Evolutionary conservation across 2,329 filamentous ascomycete species (phyloP), one percentile per base, ranked within the genome.

Genomic region (Penicillium freii): DNA sequence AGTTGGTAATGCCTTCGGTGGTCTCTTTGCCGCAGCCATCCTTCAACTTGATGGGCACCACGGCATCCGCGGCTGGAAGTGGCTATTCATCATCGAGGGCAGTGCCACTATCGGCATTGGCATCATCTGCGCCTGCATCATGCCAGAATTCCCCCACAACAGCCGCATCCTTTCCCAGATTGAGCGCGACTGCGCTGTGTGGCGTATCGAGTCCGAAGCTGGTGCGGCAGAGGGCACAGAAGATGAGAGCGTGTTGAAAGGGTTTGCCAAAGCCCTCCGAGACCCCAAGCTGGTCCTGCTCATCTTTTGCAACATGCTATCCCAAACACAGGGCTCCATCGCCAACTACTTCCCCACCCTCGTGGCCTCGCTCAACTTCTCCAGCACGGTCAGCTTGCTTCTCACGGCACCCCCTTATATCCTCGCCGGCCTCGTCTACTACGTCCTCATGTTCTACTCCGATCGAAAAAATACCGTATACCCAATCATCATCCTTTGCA

Each of bases 401-500:
- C 72, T 82, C 5, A 81, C 79, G 0, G 76, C 75, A 2, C 79
- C 79, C 0, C 79, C 79, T 0, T 81, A 80, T 47, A 68, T 79
- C 6, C 69, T 79, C 3, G 76, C 76, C 1, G 75, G 67, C 3
- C 61, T 67, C 4, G 66, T 77, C 44, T 76, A 73, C 59, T 75
- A 69, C 57, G 66, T 57, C 1, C 61, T 77, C 50, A 68, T 68
- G 64, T 75, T 62, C 59, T 73, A 75, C 51, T 75, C 72, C 1
- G 73, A 77, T 58, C 68, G 71, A 33, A 75, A 72, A 58, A 77
- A 76, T 49, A 64, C 60, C 7, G 64, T 66, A 33, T 69, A 76
- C 50, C 67, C 68, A 0, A 68, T 75, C 17, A 76, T 78, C 15
- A 47, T 77, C 6, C 33, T 57, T 7, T 73, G 69, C n/a, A 70